phyloP scores from a whole-genome alignment of 805 yeast genomes.

The Cyberlindnera xylosilytica region DNA sequence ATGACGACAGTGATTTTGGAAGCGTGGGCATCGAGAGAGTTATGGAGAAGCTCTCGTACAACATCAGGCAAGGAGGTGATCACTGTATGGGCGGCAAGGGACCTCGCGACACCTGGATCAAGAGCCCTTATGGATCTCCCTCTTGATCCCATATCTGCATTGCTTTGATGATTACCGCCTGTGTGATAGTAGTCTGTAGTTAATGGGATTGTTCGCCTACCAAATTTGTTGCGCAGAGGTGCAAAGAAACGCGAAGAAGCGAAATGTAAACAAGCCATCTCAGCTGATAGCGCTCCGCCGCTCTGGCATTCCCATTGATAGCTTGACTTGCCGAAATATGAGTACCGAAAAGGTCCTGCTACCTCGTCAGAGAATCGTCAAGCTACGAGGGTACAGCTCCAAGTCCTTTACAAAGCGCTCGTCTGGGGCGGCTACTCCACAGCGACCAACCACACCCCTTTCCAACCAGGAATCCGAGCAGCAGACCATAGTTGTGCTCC shows the following conservation, averaged over 20 bases:
- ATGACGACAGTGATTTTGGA: slow-evolving; percentile 18
- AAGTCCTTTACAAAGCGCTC: slow-evolving; percentile 7
- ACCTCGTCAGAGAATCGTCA: slow-evolving; percentile 16
- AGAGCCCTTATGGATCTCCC: slow-evolving; percentile 5
- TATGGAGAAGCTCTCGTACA: slow-evolving; percentile 48
- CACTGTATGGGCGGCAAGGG: slow-evolving; percentile 20
- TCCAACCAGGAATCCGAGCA: slow-evolving; percentile 1
- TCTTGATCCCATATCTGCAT: not conserved
- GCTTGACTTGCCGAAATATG: too few species aligned
- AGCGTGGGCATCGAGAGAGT: slow-evolving; percentile 55
- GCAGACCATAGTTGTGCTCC: not conserved
- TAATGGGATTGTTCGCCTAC: too few species aligned
- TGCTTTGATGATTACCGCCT: too few species aligned
- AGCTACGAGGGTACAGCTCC: slow-evolving; percentile 8
- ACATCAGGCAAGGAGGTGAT: slow-evolving; percentile 39
- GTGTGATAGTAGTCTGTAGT: too few species aligned
- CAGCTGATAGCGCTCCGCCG: too few species aligned
- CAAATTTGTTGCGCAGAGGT: too few species aligned
- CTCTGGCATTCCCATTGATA: too few species aligned
- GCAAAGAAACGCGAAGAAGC: too few species aligned
- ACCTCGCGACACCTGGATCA: slow-evolving; percentile 3
- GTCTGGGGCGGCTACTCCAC: slow-evolving; percentile 4
- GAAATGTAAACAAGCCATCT: not conserved
- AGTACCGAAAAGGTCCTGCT: slow-evolving; percentile 4
- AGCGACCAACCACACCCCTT: slow-evolving; percentile 5